Conservation (phyloP, 1,139 yeast genomes). For the Diutina rugosa region DNA sequence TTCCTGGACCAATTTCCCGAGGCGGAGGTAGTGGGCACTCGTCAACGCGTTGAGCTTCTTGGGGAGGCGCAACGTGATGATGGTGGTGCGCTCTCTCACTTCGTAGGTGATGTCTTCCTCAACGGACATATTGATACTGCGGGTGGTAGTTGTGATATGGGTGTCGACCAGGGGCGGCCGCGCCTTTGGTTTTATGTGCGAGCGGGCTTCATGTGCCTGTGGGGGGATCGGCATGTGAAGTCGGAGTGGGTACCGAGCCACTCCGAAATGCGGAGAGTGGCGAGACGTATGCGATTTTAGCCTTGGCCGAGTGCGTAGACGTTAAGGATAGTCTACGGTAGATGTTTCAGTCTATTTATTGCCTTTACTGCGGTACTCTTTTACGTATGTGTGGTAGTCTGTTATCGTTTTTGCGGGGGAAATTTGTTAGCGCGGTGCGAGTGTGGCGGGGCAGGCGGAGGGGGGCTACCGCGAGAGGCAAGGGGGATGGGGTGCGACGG, state of each 20-base stretch:
- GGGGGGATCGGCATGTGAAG: not conserved
- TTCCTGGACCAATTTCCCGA: conserved; percentile 47
- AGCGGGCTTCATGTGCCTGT: not conserved
- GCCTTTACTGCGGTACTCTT: no score
- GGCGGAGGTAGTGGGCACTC: conserved; percentile 48
- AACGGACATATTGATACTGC: conserved; percentile 5
- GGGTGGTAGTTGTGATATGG: not conserved
- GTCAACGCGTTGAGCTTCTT: conserved; percentile 54
- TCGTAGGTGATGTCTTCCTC: conserved; percentile 27
- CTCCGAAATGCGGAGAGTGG: not conserved
- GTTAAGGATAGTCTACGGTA: no score
- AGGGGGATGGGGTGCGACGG: no score
- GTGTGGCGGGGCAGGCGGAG: no score
- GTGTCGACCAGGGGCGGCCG: no score
- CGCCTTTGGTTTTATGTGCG: not conserved
- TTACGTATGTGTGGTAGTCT: no score
- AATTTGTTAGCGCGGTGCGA: no score
- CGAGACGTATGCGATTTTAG: no score
- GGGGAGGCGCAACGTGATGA: conserved; percentile 61
- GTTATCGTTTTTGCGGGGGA: no score
- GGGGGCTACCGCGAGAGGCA: no score
- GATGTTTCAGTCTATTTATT: no score
- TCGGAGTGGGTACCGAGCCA: not conserved
- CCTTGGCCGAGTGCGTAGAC: no score
- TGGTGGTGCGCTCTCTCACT: conserved; percentile 40